Conservation (phyloP, 2,329 filamentous ascomycete species). For the Curvularia verruculosa region DNA sequence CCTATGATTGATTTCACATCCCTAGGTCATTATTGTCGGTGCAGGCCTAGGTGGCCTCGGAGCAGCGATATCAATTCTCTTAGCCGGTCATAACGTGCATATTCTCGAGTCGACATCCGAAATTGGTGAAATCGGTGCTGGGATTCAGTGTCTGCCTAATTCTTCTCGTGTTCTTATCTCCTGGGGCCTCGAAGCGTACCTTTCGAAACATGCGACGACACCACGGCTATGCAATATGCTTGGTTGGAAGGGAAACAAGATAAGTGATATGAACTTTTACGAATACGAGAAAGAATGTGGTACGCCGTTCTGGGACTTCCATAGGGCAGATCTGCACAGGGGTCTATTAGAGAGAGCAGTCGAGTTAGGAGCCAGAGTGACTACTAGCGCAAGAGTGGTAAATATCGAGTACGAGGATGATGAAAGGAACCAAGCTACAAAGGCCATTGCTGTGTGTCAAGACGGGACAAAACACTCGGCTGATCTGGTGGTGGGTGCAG, state of each 20-base stretch:
- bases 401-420: conserved; percentile 47
- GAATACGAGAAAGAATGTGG: conserved; percentile 46
- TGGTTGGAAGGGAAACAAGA: conserved; percentile 59
- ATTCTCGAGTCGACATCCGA: conserved; percentile 57
- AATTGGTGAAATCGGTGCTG: conserved; percentile 59
- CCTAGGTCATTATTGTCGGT: conserved; percentile 58
- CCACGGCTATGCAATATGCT: conserved; percentile 56
- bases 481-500: conserved; percentile 57
- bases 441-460: conserved; percentile 51
- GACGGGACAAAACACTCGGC: conserved; percentile 48
- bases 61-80: conserved; percentile 55
- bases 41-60: conserved; percentile 63
- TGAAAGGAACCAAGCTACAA: conserved; percentile 30
- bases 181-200: conserved; percentile 55
- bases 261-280: conserved; percentile 58
- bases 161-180: conserved; percentile 55
- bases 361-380: conserved; percentile 57
- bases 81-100: conserved; percentile 56
- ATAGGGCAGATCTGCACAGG: conserved; percentile 60
- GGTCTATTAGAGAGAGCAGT: conserved; percentile 56
- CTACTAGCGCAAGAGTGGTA: conserved; percentile 53
- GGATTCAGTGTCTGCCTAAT: conserved; percentile 60
- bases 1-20: conserved; percentile 1
- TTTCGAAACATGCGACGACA: conserved; percentile 53
- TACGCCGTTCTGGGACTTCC: conserved; percentile 61